A percentile compares a stretch with the other conserved stretches of the same genome.
Conservation (phyloP, 1,139 yeast species). For the Lodderomyces metapsilosis region DNA sequence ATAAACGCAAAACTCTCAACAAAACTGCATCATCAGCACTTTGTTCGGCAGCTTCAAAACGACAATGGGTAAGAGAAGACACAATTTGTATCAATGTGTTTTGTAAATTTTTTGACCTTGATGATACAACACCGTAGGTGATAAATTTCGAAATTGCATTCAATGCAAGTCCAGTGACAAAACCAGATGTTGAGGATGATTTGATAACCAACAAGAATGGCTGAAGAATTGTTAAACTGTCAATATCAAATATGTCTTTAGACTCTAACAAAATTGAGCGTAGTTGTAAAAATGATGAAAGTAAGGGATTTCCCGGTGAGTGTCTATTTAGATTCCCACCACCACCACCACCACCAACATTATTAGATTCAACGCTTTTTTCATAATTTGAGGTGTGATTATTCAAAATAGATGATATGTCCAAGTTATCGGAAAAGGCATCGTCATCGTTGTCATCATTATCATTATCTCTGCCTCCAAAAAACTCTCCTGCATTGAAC, state of each 20-base stretch:
- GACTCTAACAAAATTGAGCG: conserved; percentile 67
- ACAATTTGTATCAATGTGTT: conserved; percentile 59
- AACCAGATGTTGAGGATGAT: conserved; percentile 82
- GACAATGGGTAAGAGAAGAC: conserved; percentile 85
- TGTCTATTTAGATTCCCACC: conserved; percentile 7
- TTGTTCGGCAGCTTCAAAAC: conserved; percentile 95
- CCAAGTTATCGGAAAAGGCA: conserved; percentile 26
- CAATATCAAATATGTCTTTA: conserved; percentile 54
- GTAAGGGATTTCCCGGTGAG: conserved; percentile 54
- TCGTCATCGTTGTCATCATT: conserved; percentile 36
- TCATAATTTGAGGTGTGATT: conserved; percentile 2
- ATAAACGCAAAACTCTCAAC: conserved; percentile 72
- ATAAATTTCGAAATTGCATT: conserved; percentile 72
- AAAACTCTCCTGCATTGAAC: conserved; percentile 57
- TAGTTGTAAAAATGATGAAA: conserved; percentile 79
- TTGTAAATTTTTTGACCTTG: conserved; percentile 44
- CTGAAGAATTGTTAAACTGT: conserved; percentile 71
- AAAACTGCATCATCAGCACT: conserved; percentile 90
- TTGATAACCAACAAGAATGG: conserved; percentile 88
- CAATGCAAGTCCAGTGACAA: conserved; percentile 79
- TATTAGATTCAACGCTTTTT: conserved; percentile 8
- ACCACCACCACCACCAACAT: too few relatives aligned
- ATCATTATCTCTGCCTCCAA: too few relatives aligned
- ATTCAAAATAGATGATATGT: conserved; percentile 21
- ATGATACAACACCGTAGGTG: conserved; percentile 56